Percentiles rank a stretch among this genome's conserved stretches.
Evolutionary conservation across 257 asterid genomes (phyloP).

Genomic region (Apocynum venetum): DNA sequence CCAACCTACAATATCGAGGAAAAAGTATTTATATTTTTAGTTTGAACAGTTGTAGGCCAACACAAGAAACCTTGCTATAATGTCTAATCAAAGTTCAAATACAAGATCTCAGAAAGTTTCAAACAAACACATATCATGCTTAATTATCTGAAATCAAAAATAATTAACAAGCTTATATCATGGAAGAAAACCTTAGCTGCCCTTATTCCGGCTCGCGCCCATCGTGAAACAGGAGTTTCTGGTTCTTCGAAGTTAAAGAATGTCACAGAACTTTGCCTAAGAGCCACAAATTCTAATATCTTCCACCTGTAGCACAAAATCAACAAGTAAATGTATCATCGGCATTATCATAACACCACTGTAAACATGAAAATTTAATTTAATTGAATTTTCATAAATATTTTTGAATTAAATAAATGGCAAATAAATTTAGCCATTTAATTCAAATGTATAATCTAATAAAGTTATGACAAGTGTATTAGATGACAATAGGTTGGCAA

Average conservation of each 20-base stretch:
- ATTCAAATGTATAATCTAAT: too few relatives aligned
- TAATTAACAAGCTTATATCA: background rate
- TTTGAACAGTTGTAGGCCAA: background rate
- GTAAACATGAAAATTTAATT: too few relatives aligned
- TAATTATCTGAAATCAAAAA: background rate
- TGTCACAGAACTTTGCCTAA: slow-evolving; percentile 63
- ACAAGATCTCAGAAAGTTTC: background rate
- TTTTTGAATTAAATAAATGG: too few relatives aligned
- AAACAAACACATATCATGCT: slow-evolving; percentile 4
- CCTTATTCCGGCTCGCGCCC: slow-evolving; percentile 77
- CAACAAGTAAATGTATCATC: slow-evolving; percentile 2
- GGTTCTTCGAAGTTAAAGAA: slow-evolving; percentile 65
- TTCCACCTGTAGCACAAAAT: slow-evolving; percentile 57
- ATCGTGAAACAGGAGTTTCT: slow-evolving; percentile 72
- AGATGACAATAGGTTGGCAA: too few relatives aligned
- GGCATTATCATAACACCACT: background rate
- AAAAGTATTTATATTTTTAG: background rate
- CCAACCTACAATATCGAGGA: slow-evolving; percentile 45
- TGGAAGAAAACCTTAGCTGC: slow-evolving; percentile 57
- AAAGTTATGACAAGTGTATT: too few relatives aligned
- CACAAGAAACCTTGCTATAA: background rate
- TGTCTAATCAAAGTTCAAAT: background rate
- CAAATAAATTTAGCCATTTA: too few relatives aligned
- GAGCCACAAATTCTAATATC: slow-evolving; percentile 66
- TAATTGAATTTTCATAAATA: too few relatives aligned